A percentile compares a stretch with the other conserved stretches of the same genome.
Conservation (phyloP, 1,139 yeast genomes). For the Sugiyamaella paludigena region DNA sequence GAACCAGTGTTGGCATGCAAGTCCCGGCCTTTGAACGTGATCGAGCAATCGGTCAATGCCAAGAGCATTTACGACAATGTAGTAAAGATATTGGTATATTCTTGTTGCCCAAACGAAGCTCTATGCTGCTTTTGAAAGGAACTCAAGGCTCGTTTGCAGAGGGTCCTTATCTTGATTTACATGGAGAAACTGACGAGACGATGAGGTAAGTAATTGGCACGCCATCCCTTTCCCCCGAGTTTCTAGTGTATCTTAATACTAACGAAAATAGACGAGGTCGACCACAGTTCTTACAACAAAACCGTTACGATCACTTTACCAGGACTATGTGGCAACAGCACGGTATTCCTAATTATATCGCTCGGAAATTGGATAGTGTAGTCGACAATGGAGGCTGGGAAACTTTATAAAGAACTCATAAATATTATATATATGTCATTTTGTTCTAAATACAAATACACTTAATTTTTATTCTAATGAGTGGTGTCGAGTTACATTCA, state of each 20-base stretch:
- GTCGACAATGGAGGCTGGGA: constrained; percentile 96
- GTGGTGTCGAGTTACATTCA: too few species aligned
- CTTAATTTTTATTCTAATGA: neutral
- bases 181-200: constrained; percentile 83
- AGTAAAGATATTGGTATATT: constrained; percentile 72
- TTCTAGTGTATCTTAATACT: constrained; percentile 6
- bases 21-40: constrained; percentile 45
- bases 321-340: constrained; percentile 76
- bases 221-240: too few species aligned
- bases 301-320: constrained; percentile 65
- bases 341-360: constrained; percentile 72
- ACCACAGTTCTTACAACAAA: constrained; percentile 63
- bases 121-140: constrained; percentile 59
- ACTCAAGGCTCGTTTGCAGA: constrained; percentile 76
- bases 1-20: constrained; percentile 65
- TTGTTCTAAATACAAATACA: neutral
- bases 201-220: constrained; percentile 32
- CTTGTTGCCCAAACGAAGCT: constrained; percentile 70
- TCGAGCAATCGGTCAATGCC: constrained; percentile 38
- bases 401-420: constrained; percentile 56
- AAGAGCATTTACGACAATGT: constrained; percentile 44
- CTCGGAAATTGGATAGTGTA: constrained; percentile 72
- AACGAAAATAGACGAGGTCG: constrained; percentile 53
- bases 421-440: neutral
- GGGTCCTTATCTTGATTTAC: constrained; percentile 82